A percentile compares a stretch with the other conserved stretches of the same genome.
These are phyloP conservation scores for Lepidium africanum DNA, from an alignment of 345 rosid genomes.

Conservation along the genomic window DNA sequence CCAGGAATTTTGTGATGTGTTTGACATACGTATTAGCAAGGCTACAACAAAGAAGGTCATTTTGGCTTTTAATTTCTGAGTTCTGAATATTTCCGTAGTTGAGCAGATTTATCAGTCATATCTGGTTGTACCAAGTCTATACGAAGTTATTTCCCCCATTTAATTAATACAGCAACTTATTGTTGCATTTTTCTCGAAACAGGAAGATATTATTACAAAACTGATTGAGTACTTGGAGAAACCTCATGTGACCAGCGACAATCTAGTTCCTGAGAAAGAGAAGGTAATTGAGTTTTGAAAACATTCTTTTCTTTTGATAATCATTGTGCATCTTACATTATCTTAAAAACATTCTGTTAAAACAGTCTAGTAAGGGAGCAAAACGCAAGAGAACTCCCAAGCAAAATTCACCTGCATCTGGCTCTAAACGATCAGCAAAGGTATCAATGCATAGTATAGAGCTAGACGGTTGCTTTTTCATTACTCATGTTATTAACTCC, in stretches of 20 bases:
- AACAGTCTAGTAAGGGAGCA: conserved; percentile 52
- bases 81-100: not conserved
- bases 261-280: conserved; percentile 63
- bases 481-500: not conserved
- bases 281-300: conserved; percentile 31
- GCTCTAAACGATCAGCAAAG: conserved; percentile 25
- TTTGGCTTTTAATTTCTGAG: not conserved
- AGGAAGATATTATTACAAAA: conserved; percentile 71
- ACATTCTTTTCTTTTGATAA: not conserved
- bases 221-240: conserved; percentile 77
- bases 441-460: conserved; percentile 11
- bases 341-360: not conserved
- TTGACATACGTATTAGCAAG: conserved; percentile 63
- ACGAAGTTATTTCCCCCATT: not conserved
- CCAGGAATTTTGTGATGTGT: conserved; percentile 69
- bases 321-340: not conserved
- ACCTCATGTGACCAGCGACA: conserved; percentile 64
- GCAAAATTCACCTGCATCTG: conserved; percentile 34
- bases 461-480: not conserved
- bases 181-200: conserved; percentile 8
- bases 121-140: not conserved
- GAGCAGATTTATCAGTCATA: conserved; percentile 2
- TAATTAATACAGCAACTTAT: not conserved
- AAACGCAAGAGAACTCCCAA: conserved; percentile 69
- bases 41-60: conserved; percentile 69